Evolutionary conservation across 2,329 filamentous ascomycete genomes (phyloP).

Genomic region (Didymella arachidicola): DNA sequence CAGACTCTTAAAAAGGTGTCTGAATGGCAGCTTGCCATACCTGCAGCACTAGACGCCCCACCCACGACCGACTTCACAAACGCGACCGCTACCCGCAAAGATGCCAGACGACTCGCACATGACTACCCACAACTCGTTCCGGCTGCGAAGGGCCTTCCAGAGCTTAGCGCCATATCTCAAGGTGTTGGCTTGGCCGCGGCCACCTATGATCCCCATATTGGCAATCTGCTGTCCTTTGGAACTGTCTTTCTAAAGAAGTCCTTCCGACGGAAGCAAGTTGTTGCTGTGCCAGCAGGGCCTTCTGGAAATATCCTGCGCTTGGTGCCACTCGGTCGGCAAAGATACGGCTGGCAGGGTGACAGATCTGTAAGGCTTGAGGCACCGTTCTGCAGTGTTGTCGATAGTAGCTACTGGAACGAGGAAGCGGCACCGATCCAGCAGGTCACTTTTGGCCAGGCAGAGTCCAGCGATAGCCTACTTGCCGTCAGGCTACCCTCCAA

Average conservation of each 20-base stretch:
- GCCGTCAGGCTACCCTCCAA: conserved; percentile 59
- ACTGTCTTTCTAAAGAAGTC: conserved; percentile 58
- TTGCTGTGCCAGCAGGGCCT: conserved; percentile 58
- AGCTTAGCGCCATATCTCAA: conserved; percentile 36
- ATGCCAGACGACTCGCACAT: conserved; percentile 28
- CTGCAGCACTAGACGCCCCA: conserved; percentile 25
- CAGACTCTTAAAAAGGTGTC: conserved; percentile 38
- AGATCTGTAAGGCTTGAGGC: conserved; percentile 59
- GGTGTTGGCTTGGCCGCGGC: conserved; percentile 41
- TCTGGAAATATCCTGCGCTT: conserved; percentile 67
- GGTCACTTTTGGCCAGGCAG: conserved; percentile 58
- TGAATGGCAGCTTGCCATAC: conserved; percentile 29
- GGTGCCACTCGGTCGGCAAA: conserved; percentile 58
- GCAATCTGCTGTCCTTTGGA: conserved; percentile 64
- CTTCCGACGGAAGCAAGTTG: conserved; percentile 42
- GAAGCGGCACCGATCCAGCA: conserved; percentile 63
- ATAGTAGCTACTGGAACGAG: conserved; percentile 64
- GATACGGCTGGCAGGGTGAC: conserved; percentile 63
- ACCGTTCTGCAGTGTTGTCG: conserved; percentile 52
- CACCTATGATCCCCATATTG: conserved; percentile 52
- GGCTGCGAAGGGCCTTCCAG: conserved; percentile 31
- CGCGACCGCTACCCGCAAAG: conserved; percentile 22
- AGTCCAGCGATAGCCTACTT: conserved; percentile 56
- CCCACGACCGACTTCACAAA: conserved; percentile 6
- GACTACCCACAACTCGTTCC: conserved; percentile 37